A percentile compares a stretch with the other conserved stretches of the same genome.
phyloP scores from a whole-genome alignment of 225 moss, liverwort and hornwort species.

The Pseudoscleropodium purum region DNA sequence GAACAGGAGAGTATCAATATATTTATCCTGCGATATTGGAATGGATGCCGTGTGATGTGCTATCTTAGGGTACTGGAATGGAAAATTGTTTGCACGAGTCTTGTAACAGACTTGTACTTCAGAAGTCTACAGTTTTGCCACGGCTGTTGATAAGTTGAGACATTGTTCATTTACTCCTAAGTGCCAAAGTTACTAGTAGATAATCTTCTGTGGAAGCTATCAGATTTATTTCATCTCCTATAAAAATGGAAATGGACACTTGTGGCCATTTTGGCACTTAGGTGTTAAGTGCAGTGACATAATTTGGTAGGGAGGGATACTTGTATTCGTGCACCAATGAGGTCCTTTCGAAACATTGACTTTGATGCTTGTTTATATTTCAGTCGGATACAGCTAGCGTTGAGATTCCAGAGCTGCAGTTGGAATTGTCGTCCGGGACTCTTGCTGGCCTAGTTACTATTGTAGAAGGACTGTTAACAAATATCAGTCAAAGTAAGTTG shows the following conservation, averaged over 20 bases:
- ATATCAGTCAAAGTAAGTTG: slow-evolving; percentile 60
- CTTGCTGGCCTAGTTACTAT: slow-evolving; percentile 88
- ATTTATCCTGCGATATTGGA: not conserved
- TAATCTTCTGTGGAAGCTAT: not conserved
- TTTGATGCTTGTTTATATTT: not conserved
- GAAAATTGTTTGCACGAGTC: not conserved
- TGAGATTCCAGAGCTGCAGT: slow-evolving; percentile 69
- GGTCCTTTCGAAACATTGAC: not conserved
- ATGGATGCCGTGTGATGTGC: not conserved
- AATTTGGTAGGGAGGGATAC: not conserved
- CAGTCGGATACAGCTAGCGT: slow-evolving; percentile 80
- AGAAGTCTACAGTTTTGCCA: not conserved
- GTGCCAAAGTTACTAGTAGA: not conserved
- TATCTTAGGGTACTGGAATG: not conserved
- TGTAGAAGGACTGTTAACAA: slow-evolving; percentile 64
- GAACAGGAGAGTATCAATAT: not conserved
- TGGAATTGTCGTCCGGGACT: slow-evolving; percentile 70
- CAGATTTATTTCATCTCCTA: not conserved
- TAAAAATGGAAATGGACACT: not conserved
- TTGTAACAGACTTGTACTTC: not conserved
- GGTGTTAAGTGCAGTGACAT: not conserved
- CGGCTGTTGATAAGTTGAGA: not conserved
- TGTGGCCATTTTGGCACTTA: not conserved
- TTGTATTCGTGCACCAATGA: not conserved
- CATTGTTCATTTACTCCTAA: not conserved